These are phyloP conservation scores for Boletus sp. DNA, from an alignment of 768 basidiomycete genomes.

Conservation along the genomic window DNA sequence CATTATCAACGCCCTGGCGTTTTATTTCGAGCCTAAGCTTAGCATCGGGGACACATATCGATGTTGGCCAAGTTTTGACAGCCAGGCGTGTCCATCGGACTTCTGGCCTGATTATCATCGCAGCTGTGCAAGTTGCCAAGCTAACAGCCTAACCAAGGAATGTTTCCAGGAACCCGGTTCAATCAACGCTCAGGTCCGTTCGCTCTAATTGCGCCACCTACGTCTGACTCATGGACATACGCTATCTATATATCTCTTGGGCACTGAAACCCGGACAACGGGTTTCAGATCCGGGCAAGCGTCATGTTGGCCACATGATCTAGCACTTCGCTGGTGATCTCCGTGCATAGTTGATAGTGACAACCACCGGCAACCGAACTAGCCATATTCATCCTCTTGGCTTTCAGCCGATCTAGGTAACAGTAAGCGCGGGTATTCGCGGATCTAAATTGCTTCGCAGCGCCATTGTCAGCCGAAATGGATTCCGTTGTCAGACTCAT, in stretches of 20 bases:
- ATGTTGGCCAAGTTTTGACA: background rate
- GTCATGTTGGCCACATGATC: no score
- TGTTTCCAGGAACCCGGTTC: background rate
- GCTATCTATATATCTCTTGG: background rate
- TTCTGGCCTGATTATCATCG: background rate
- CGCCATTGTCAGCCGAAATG: background rate
- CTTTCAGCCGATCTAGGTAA: no score
- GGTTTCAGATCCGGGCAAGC: background rate
- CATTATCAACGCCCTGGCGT: no score
- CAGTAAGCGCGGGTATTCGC: background rate
- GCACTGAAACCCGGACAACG: background rate
- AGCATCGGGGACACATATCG: background rate
- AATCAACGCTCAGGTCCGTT: background rate
- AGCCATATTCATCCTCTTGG: no score
- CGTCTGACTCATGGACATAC: background rate
- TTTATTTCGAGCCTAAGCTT: background rate
- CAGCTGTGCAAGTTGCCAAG: conserved; percentile 1
- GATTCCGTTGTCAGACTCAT: background rate
- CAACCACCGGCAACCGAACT: no score
- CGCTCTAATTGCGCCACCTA: background rate
- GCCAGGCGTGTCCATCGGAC: background rate
- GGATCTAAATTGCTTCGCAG: background rate
- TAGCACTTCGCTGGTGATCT: background rate
- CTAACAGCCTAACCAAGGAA: background rate
- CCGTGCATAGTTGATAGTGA: background rate